Evolutionary conservation across 78 protist genomes (phyloP), one percentile per base, ranked within the genome.

Genomic region (Dictyostelium citrinum): DNA sequence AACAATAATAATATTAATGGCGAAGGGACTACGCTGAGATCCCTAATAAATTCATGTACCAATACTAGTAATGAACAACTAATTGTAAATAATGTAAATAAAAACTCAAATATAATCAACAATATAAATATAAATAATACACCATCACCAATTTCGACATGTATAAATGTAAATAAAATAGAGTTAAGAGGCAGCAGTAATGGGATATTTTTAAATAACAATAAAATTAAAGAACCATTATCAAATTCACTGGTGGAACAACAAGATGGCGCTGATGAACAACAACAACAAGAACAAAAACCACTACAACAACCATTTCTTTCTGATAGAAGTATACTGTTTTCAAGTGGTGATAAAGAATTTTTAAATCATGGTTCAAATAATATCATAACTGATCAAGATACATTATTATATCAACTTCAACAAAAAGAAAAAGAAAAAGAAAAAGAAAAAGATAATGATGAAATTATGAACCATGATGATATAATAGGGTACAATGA

Each of bases 121-220:
- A 61, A 61, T 24, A 61, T 24, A 22, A 64, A 64, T 29, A 64
- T 29, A 24, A 64, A 64, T 27, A 24, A 64, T 11, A 64, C 71
- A 22, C 27, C 72, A 27, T 27, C 72, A 64, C 35, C 72, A 64
- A 64, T 29, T 64, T 64, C 35, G 33, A 64, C 72, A 64, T 24
- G 72, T 64, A 64, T 64, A 24, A 64, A 64, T 64, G 72, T 64
- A 64, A 64, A 64, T 64, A 64, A 64, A 64, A 64, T 64, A 64
- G 72, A 64, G 27, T 27, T 64, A 27, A 64, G 72, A 11, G 72
- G 72, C 11, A 64, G 72, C 27, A 64, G 72, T 64, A 64, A 64
- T 24, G 72, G 39, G 27, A 64, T 64, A 27, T 64, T 64, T 64
- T 27, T 64, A 64, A 64, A 64, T 64, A 24, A 0, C 24, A 60